Evolutionary conservation across 345 rosid species (phyloP).

Genomic region (Eucalyptus sp.): DNA sequence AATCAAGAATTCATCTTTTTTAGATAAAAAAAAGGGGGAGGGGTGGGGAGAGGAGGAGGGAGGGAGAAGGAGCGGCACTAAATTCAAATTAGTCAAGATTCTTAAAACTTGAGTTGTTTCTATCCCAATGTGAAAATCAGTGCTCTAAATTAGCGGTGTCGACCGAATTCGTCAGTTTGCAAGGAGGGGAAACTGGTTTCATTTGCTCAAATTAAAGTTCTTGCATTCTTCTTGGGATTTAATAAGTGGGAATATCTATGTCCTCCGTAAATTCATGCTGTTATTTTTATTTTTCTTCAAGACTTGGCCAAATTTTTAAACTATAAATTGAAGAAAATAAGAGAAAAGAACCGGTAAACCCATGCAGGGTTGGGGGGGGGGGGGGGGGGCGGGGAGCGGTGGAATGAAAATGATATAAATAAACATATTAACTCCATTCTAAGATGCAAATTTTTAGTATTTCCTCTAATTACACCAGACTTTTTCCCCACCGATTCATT

Average conservation of each 20-base stretch:
- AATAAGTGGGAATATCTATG: not conserved
- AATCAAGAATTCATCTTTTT: not conserved
- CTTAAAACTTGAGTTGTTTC: not conserved
- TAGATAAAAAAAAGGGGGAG: no score
- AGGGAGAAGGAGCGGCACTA: not conserved
- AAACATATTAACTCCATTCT: not conserved
- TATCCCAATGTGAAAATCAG: not conserved
- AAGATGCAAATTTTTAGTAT: not conserved
- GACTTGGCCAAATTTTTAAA: not conserved
- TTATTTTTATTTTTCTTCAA: no score
- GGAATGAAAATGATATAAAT: not conserved
- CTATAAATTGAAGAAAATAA: not conserved
- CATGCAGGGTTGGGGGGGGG: rapidly evolving
- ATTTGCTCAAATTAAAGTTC: not conserved
- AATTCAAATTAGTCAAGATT: not conserved
- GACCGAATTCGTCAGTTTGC: not conserved
- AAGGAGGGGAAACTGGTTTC: not conserved
- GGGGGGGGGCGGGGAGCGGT: no score
- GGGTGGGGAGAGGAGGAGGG: no score
- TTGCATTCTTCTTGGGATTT: not conserved
- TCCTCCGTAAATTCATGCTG: not conserved
- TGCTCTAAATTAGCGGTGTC: not conserved
- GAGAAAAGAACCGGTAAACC: not conserved
- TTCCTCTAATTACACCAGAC: not conserved
- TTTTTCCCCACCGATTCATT: not conserved